A percentile compares a stretch with the other conserved stretches of the same genome.
Evolutionary conservation across 768 basidiomycete genomes (phyloP).

Genomic region (Hypsizygus marmoreus): DNA sequence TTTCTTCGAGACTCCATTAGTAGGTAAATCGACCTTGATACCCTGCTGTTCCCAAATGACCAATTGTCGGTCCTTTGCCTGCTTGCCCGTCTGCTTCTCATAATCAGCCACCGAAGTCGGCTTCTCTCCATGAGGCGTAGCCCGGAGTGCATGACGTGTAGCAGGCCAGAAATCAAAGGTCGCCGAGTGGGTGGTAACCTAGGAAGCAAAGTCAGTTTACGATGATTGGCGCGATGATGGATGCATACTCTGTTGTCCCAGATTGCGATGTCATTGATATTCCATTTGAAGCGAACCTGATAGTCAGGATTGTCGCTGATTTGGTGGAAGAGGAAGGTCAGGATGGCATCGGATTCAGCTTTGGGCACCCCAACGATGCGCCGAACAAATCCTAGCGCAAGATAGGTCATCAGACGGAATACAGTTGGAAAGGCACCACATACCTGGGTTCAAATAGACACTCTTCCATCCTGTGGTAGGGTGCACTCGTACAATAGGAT

Average conservation of each 20-base stretch:
- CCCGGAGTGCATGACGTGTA: slow-evolving; percentile 75
- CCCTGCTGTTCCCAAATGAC: slow-evolving; percentile 75
- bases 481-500: slow-evolving; percentile 83
- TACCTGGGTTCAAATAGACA: slow-evolving; percentile 78
- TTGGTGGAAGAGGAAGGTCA: slow-evolving; percentile 70
- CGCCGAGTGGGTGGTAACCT: slow-evolving; percentile 77
- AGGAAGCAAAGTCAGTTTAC: slow-evolving; percentile 1
- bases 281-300: slow-evolving; percentile 80
- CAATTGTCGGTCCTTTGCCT: slow-evolving; percentile 71
- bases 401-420: not conserved
- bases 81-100: slow-evolving; percentile 60
- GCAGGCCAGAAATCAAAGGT: slow-evolving; percentile 84
- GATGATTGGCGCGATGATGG: too few relatives aligned
- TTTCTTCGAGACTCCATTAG: slow-evolving; percentile 35
- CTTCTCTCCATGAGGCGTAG: slow-evolving; percentile 79
- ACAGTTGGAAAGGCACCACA: not conserved
- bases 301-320: slow-evolving; percentile 71
- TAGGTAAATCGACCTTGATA: slow-evolving; percentile 36
- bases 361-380: slow-evolving; percentile 80
- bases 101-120: slow-evolving; percentile 79
- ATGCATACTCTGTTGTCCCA: slow-evolving; percentile 80
- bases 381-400: slow-evolving; percentile 67
- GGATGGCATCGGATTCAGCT: slow-evolving; percentile 75
- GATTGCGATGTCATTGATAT: slow-evolving; percentile 74
- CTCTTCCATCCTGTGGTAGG: slow-evolving; percentile 86